Base-by-base conservation (phyloP, 139 green algal species). In the Prasinococcaceae sp. region DNA sequence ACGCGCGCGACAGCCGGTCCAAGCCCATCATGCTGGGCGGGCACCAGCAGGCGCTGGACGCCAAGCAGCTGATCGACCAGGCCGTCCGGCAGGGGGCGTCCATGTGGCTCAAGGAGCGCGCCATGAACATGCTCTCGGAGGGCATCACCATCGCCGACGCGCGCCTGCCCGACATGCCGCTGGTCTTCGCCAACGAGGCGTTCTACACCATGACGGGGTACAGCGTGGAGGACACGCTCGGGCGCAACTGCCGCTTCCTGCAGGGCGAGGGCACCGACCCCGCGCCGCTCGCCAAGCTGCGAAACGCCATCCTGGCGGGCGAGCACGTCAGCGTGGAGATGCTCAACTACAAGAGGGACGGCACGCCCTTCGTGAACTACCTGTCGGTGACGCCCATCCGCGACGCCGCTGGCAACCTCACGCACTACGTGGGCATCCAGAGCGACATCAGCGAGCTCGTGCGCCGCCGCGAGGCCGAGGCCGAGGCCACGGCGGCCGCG, bases 161-260 rank as follows among this genome's bases (percentile, higher is more conserved):
- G 2, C 94, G 79, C 1, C 66, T 89, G 12, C 88, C 88, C 6
- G 90, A 98, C 51, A 89, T 78, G 55, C 90, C 90, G 1, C 78
- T 98, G 46, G 79, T 94, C 16, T 98, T 85, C 61, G 88, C 88
- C 45, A 89, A 73, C 63, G 84, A 97, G 52, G 76, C 72, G 35
- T 98, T 98, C 52, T 84, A 94, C 24, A 36, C 78, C 16, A 93
- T 98, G 84, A 98, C 90, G 23, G 90, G 90, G 0, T 98, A 98
- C 60, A 68, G 72, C 6, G 64, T 76, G 8, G 85, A 92, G 43
- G 90, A 98, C 56, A 81, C 94, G 9, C 72, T 98, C 45, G 85
- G 85, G 0, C 79, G 90, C 60, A 98, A 98, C 75, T 98, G 89
- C 65, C 82, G 86, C 32, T 95, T 94, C 76, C 61, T 94, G 24